Evolutionary conservation across 371 early-diverging fungal species (phyloP).

Genomic region (Mortierella sp.): DNA sequence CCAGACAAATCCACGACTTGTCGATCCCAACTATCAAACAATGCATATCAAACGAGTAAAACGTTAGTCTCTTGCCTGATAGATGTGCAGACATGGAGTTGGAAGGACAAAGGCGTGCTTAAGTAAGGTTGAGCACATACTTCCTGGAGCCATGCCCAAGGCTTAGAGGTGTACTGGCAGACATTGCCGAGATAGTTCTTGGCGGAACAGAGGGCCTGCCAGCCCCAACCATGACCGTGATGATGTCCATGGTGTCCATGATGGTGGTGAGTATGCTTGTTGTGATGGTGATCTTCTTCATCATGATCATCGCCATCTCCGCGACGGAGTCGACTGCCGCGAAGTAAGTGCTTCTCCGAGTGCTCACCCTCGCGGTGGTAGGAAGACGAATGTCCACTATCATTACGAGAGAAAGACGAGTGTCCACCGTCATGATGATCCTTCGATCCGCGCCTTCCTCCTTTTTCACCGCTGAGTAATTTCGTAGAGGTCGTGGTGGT

Average conservation of each 20-base stretch:
- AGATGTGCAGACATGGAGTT: not conserved
- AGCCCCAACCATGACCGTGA: not conserved
- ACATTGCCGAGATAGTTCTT: not conserved
- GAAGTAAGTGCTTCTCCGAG: not conserved
- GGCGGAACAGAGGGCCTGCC: not conserved
- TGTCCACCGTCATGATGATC: not conserved
- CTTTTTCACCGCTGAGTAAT: not conserved
- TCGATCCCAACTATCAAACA: conserved; percentile 1
- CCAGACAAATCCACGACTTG: conserved; percentile 28
- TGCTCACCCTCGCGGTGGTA: not conserved
- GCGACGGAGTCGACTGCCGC: not conserved
- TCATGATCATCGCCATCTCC: not conserved
- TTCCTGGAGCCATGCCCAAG: not conserved
- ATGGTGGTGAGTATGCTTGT: not conserved
- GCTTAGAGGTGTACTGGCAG: not conserved
- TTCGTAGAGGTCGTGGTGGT: not conserved
- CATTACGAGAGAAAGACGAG: not conserved
- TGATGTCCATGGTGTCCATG: not conserved
- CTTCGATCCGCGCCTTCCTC: conserved; percentile 3
- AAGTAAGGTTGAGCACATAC: not conserved
- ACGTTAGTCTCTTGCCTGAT: not conserved
- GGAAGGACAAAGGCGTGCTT: not conserved
- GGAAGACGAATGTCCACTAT: not conserved
- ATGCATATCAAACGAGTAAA: not conserved
- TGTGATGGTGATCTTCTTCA: not conserved